Evolutionary conservation across 2,329 filamentous ascomycete genomes (phyloP).

Genomic region (Emmonsia crescens): DNA sequence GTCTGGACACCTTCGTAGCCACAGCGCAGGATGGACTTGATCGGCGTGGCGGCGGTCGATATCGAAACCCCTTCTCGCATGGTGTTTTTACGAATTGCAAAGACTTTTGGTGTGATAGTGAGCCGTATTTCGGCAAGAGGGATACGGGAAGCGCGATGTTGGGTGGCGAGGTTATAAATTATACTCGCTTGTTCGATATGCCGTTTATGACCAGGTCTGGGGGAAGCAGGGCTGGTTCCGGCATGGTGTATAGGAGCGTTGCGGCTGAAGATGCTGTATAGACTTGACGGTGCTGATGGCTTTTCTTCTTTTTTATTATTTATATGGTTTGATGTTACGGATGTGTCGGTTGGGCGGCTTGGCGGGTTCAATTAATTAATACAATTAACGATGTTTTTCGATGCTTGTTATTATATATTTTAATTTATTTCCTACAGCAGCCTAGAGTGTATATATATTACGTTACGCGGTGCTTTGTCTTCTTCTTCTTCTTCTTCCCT

Average conservation of each 20-base stretch:
- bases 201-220: constrained; percentile 52
- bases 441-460: background rate
- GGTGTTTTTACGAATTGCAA: constrained; percentile 81
- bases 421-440: background rate
- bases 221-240: constrained; percentile 30
- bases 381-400: background rate
- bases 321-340: background rate
- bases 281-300: constrained; percentile 6
- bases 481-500: background rate
- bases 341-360: background rate
- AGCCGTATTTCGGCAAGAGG: constrained; percentile 64
- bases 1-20: constrained; percentile 86
- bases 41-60: constrained; percentile 39
- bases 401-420: background rate
- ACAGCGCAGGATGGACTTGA: constrained; percentile 66
- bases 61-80: constrained; percentile 72
- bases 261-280: constrained; percentile 25
- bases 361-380: background rate
- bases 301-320: background rate
- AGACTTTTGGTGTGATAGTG: constrained; percentile 92
- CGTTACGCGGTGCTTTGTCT: background rate
- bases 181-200: constrained; percentile 79
- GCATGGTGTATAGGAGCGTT: constrained; percentile 49
- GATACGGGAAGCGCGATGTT: constrained; percentile 66
- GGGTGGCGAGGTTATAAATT: constrained; percentile 71